These are phyloP conservation scores for Phalaenopsis hybrid DNA, from an alignment of 116 monocot species.

Conservation along the genomic window DNA sequence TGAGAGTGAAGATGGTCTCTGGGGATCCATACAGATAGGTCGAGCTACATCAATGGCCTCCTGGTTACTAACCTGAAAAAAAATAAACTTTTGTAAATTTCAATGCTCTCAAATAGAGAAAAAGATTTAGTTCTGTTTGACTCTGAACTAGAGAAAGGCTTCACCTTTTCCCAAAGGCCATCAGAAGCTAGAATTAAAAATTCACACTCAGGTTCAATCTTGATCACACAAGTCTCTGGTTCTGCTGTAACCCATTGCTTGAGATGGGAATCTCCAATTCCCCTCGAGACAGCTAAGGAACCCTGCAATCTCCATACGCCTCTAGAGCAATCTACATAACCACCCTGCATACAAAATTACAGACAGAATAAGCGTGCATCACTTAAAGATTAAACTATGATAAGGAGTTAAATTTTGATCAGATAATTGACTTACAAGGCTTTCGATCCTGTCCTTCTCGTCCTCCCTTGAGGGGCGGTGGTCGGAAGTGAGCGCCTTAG, in stretches of 20 bases:
- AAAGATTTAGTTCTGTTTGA: neutral
- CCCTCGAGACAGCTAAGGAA: conserved; percentile 78
- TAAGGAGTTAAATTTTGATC: neutral
- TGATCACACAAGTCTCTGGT: conserved; percentile 63
- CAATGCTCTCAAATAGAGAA: neutral
- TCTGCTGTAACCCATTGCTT: conserved; percentile 84
- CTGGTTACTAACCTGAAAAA: conserved; percentile 38
- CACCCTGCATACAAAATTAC: conserved; percentile 47
- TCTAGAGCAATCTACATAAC: conserved; percentile 56
- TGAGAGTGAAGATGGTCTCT: conserved; percentile 15
- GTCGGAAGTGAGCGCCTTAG: conserved; percentile 77
- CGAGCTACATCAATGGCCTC: conserved; percentile 47
- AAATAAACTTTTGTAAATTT: neutral
- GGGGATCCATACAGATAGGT: conserved; percentile 16
- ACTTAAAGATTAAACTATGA: neutral
- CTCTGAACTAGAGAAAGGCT: neutral
- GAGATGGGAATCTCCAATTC: conserved; percentile 74
- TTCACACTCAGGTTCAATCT: conserved; percentile 53
- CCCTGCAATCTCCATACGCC: conserved; percentile 84
- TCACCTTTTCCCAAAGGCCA: conserved; percentile 90
- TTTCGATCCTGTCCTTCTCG: conserved; percentile 73
- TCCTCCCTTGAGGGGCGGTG: conserved; percentile 71
- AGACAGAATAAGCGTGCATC: neutral
- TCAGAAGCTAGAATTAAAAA: conserved; percentile 94
- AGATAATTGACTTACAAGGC: conserved; percentile 49